Conservation (phyloP, 1,139 yeast genomes). For the Magnusiomyces fungicola region DNA sequence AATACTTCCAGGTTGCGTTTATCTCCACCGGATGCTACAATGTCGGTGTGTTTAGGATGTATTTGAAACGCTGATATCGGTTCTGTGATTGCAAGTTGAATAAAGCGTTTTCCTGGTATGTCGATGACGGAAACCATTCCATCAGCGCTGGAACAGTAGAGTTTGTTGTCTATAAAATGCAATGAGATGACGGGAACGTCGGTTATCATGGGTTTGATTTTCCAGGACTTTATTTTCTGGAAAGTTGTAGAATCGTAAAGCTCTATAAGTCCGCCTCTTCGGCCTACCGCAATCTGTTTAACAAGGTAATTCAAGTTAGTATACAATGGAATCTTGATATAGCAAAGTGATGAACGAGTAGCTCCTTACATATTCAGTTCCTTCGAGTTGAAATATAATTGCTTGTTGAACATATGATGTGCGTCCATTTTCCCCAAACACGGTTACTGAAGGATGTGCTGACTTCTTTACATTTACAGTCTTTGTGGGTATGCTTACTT, state of each 20-base stretch:
- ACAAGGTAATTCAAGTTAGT: too few species aligned
- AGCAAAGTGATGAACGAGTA: too few species aligned
- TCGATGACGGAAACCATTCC: conserved; percentile 40
- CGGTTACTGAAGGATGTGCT: too few species aligned
- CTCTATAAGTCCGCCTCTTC: conserved; percentile 31
- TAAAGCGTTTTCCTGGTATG: conserved; percentile 29
- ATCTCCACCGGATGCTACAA: conserved; percentile 41
- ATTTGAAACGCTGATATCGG: conserved; percentile 37
- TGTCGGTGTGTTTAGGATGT: conserved; percentile 29
- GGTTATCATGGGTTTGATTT: conserved; percentile 24
- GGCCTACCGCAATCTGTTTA: conserved; percentile 30
- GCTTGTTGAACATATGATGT: too few species aligned
- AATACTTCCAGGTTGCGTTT: conserved; percentile 36
- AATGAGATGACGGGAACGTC: conserved; percentile 33
- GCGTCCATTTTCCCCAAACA: too few species aligned
- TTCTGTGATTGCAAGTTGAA: conserved; percentile 26
- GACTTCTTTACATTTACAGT: too few species aligned
- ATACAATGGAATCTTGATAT: too few species aligned
- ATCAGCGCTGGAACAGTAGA: conserved; percentile 41
- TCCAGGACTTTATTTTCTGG: conserved; percentile 33
- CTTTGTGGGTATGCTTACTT: too few species aligned
- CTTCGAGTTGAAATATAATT: too few species aligned
- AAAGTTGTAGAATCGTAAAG: conserved; percentile 26
- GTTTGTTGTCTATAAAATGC: conserved; percentile 29
- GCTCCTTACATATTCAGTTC: too few species aligned